Conservation (phyloP, 1,139 yeast species). For the Pichia sp. region DNA sequence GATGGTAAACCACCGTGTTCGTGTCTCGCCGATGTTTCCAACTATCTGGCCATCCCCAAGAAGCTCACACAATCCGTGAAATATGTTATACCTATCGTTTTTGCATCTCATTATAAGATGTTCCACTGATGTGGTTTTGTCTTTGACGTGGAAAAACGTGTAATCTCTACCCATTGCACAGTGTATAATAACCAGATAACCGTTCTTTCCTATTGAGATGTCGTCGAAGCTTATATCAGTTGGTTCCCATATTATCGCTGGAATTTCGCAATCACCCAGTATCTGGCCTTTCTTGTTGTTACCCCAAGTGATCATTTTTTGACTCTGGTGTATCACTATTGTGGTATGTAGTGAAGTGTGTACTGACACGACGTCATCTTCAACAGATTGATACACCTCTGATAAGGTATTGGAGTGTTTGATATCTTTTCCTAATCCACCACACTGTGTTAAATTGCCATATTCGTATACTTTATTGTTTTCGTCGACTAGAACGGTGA, state of each 20-base stretch:
- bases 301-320: constrained; percentile 77
- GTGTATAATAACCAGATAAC: constrained; percentile 15
- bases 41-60: neutral
- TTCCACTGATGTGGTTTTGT: neutral
- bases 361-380: neutral
- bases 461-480: neutral
- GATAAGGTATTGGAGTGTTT: neutral
- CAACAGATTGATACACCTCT: neutral
- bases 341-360: constrained; percentile 56
- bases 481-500: constrained; percentile 2
- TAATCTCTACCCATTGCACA: constrained; percentile 48
- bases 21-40: neutral
- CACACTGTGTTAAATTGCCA: constrained; percentile 1
- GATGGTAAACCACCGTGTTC: constrained; percentile 4
- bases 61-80: neutral
- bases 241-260: constrained; percentile 26
- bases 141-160: constrained; percentile 28
- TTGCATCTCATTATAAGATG: constrained; percentile 10
- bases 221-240: constrained; percentile 23
- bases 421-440: neutral
- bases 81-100: constrained; percentile 10
- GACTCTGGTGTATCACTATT: constrained; percentile 36
- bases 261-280: constrained; percentile 25
- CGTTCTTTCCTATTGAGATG: neutral
- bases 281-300: constrained; percentile 75